Base-by-base conservation (phyloP, 768 basidiomycete genomes). In the Hypsizygus marmoreus region DNA sequence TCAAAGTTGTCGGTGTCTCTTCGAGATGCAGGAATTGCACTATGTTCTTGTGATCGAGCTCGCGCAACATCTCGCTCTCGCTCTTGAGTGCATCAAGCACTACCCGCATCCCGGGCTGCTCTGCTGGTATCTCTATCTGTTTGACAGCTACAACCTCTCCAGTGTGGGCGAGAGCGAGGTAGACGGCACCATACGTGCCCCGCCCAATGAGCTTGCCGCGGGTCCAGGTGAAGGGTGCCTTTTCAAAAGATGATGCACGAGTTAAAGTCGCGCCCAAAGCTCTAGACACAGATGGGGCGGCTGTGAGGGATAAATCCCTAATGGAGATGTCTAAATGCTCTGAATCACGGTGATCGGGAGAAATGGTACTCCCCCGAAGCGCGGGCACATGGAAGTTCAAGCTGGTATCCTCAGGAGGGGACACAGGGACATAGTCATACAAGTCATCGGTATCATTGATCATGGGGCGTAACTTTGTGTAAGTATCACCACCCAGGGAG, bases 91-190 rank as follows among this genome's bases (percentile, higher is more conserved):
- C 91, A 54, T 92, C 86, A 49, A 98, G 88, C 53, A 95, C 84
- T 19, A 81, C 81, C 84, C 66, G 85, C 86, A 67, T 97, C 93
- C 57, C 87, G 89, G 22, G 83, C 80, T 12, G 91, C 92, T 41
- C 82, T 81, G 14, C 33, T 2, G 95, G 95, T 43, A 95, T 81
- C 65, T 97, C 95, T 39, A 98, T 95, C 67, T 97, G 97, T 68
- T 99, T 99, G 53, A 98, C 94, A 14, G 95, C 95, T 59, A 97
- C 92, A 87, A 95, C 94, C 68, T 97, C 93, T 45, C 92, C 91
- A 0, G 92, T 93, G 3, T 88, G 91, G 26, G 90, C 97, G 47
- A 98, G 72, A 11, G 91, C 97, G 43, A 97, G 80, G 60, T 97
- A 99, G 25, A 99, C 95, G 33, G 86, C 82, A 8, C 97, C 97